Conservation (phyloP, 179 eudicot genomes). For the Spergularia azorica region DNA sequence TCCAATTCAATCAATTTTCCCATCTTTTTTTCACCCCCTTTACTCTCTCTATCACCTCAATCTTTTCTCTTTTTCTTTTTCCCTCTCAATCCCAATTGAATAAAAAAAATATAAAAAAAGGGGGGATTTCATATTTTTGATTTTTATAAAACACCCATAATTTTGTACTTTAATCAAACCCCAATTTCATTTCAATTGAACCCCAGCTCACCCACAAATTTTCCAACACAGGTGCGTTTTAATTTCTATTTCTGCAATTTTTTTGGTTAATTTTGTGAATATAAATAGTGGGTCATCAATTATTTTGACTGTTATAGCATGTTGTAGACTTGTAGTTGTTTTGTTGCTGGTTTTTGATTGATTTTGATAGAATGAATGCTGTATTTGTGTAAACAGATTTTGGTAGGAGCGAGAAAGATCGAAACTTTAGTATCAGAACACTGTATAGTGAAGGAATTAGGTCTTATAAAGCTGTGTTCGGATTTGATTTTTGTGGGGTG, state of each 20-base stretch:
- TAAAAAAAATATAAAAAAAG: too few relatives aligned
- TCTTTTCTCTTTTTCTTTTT: neutral
- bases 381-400: constrained; percentile 6
- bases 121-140: too few relatives aligned
- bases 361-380: neutral
- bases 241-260: neutral
- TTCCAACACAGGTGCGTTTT: neutral
- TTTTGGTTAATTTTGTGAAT: too few relatives aligned
- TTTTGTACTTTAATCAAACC: neutral
- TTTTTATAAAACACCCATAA: neutral
- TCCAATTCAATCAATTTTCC: neutral
- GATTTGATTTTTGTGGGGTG: neutral
- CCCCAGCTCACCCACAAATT: too few relatives aligned
- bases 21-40: neutral
- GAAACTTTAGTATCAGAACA: neutral
- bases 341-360: neutral
- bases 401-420: neutral
- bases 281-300: too few relatives aligned
- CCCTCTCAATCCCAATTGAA: too few relatives aligned
- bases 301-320: too few relatives aligned
- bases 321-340: neutral
- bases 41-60: neutral
- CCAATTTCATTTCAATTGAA: neutral
- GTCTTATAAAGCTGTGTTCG: too few relatives aligned
- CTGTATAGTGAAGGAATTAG: neutral